phyloP scores from a whole-genome alignment of 176 grass and related monocot species.

The Paspalum vaginatum region DNA sequence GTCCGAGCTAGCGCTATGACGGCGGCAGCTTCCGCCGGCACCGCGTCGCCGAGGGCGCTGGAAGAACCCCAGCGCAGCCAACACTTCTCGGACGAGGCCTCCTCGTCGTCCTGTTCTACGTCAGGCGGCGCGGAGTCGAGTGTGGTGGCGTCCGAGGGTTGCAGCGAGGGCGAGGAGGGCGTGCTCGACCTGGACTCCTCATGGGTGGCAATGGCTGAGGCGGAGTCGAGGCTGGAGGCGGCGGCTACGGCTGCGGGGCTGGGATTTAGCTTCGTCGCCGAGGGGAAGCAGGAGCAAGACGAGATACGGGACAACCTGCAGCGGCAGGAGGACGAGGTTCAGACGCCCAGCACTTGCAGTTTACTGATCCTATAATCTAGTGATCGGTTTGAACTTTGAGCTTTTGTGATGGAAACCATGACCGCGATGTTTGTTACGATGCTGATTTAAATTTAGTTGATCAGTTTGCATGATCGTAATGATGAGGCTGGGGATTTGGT shows the following conservation, averaged over 20 bases:
- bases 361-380: not conserved
- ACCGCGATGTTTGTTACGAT: not conserved
- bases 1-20: conserved; percentile 33
- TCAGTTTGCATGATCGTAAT: not conserved
- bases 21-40: not conserved
- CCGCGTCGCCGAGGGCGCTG: not conserved
- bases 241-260: not conserved
- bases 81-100: not conserved
- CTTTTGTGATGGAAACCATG: not conserved
- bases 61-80: not conserved
- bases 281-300: not conserved
- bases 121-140: not conserved
- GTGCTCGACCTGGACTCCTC: conserved; percentile 39
- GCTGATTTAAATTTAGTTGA: not conserved
- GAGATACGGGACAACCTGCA: conserved; percentile 40
- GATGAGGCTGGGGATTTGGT: not conserved
- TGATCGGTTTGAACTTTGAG: not conserved
- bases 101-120: conserved; percentile 26
- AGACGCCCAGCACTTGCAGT: too few species aligned
- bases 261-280: not conserved
- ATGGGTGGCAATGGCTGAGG: conserved; percentile 37
- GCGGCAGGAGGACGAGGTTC: conserved; percentile 44
- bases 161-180: conserved; percentile 15
- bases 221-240: conserved; percentile 24
- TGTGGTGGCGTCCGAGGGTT: not conserved